phyloP scores from a whole-genome alignment of 805 yeast species.

The Lachancea dasiensis region DNA sequence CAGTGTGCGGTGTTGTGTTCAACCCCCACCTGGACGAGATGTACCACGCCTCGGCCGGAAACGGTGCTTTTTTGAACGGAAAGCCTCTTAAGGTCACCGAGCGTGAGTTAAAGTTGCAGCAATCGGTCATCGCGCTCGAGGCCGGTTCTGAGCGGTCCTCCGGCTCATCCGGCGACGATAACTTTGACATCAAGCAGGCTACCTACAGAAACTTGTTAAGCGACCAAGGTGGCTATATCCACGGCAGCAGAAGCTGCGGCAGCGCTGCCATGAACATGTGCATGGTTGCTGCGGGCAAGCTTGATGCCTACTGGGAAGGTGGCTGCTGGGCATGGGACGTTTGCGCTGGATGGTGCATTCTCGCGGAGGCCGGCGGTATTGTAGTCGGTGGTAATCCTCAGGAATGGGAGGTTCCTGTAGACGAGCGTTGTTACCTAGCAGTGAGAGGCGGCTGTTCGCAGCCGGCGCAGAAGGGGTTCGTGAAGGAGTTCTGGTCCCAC shows the following conservation, averaged over 20 bases:
- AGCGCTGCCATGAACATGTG: conserved; percentile 61
- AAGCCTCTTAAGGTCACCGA: conserved; percentile 30
- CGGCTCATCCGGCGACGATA: conserved; percentile 38
- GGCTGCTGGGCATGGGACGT: conserved; percentile 70
- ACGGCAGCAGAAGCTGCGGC: conserved; percentile 57
- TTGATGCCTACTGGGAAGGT: conserved; percentile 65
- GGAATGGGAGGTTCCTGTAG: conserved; percentile 44
- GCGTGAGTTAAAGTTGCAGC: conserved; percentile 41
- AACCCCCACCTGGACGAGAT: conserved; percentile 51
- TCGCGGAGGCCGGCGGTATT: conserved; percentile 53
- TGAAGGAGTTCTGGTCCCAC: conserved; percentile 46
- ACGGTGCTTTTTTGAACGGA: conserved; percentile 50
- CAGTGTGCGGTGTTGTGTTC: conserved; percentile 61
- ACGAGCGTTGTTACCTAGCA: conserved; percentile 49
- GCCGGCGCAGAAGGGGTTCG: conserved; percentile 39
- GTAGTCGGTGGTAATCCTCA: conserved; percentile 51
- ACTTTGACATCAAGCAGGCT: conserved; percentile 44
- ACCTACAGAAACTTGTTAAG: conserved; percentile 42
- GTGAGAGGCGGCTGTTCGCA: conserved; percentile 44
- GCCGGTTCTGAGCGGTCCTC: conserved; percentile 57
- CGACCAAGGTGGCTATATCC: conserved; percentile 51
- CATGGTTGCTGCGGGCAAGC: conserved; percentile 50
- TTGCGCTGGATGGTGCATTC: conserved; percentile 60
- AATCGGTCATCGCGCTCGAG: conserved; percentile 52
- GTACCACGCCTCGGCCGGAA: conserved; percentile 49